Evolutionary conservation across 106 monocot species (phyloP).

Genomic region (Dioscorea zingiberensis): DNA sequence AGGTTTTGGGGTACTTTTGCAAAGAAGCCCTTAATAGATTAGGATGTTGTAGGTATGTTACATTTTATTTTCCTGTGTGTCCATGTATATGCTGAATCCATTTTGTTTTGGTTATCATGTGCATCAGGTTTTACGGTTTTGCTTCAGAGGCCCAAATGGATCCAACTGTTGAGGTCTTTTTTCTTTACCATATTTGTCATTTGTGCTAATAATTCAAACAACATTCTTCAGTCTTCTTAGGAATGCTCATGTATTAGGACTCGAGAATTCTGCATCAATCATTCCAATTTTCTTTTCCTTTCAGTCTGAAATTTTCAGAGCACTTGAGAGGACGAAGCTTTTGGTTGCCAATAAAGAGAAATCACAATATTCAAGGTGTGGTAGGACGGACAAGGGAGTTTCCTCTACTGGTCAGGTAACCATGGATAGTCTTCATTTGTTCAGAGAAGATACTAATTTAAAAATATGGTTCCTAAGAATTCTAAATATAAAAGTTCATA

Average conservation of each 20-base stretch:
- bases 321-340: constrained; percentile 82
- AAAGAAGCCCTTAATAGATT: background rate
- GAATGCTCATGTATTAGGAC: background rate
- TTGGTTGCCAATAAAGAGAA: constrained; percentile 45
- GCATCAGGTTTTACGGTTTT: constrained; percentile 82
- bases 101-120: background rate
- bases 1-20: background rate
- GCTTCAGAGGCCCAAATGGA: constrained; percentile 83
- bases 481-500: too few relatives aligned
- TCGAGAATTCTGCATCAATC: background rate
- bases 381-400: constrained; percentile 96
- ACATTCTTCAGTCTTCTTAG: background rate
- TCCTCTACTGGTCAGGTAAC: constrained; percentile 89
- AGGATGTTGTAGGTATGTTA: background rate
- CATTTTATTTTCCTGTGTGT: background rate
- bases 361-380: constrained; percentile 87
- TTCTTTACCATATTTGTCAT: constrained; percentile 9
- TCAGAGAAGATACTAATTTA: too few relatives aligned
- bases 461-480: too few relatives aligned
- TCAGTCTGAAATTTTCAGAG: constrained; percentile 95
- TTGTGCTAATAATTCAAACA: background rate
- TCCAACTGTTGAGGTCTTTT: constrained; percentile 80
- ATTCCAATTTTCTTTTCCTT: background rate
- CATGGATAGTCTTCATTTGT: background rate
- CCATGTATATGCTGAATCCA: background rate